Base-by-base conservation (phyloP, 2,329 filamentous ascomycete species). In the Ceratocystis harringtonii region DNA sequence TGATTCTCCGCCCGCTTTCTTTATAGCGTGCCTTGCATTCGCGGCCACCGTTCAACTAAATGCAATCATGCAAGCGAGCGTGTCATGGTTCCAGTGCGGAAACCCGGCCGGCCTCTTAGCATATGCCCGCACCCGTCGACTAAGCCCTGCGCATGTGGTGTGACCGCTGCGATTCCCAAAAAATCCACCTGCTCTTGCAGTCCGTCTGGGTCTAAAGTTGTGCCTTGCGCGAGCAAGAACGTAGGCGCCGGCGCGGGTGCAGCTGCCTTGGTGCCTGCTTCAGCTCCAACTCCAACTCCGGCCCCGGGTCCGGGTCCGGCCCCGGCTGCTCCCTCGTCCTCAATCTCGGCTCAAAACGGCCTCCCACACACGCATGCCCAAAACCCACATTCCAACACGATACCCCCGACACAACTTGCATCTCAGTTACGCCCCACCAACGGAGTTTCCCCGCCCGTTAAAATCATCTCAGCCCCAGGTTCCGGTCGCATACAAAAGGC, bases 41-140 rank as follows among this genome's bases (percentile, higher is more conserved):
- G 86, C 71, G 87, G 87, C 66, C 87, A 90, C 74, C 84, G 87
- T 70, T 89, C 87, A 36, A 88, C 86, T 63, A 88, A 87, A 77
- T 90, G 87, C 74, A 85, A 81, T 61, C 87, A 90, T 72, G 80
- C 79, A 68, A 79, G 80, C 69, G 85, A 88, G 70, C 82, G 86
- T 67, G 76, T 88, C 43, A 84, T 89, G 79, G 78, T 88, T 2
- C 84, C 84, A 25, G 87, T 90, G 17, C 82, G 86, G 68, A 89
- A 89, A 71, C 86, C 87, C 17, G 87, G 87, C 19, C 80, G 87
- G 62, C 87, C 86, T 7, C 75, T 89, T 65, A 88, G 85, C 73
- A 80, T 81, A 64, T 89, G 86, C 70, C 85, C 86, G 64, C 86
- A 89, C 70, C 81, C 84, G 5, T 78, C 80, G 36, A 83, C 82